phyloP scores from a whole-genome alignment of 2,329 filamentous ascomycete genomes.

The Aspergillus eucalypticola region DNA sequence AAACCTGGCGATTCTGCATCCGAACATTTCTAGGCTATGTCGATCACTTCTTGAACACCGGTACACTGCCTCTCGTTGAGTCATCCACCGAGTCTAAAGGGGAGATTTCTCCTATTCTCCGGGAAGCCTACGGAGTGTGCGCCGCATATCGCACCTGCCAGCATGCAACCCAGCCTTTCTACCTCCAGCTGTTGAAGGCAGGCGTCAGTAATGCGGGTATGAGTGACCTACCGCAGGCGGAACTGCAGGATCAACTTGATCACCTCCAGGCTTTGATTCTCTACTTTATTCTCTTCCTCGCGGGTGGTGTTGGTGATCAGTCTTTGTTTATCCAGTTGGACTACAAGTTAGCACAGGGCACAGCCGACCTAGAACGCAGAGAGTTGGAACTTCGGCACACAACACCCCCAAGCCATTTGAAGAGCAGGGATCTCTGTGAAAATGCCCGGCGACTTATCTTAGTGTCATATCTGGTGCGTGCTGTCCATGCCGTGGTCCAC shows the following conservation, averaged over 20 bases:
- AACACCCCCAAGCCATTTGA: not conserved
- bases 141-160: slow-evolving; percentile 1
- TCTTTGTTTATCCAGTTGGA: not conserved
- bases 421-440: not conserved
- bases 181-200: not conserved
- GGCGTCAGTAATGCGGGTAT: not conserved
- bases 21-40: not conserved
- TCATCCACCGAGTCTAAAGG: not conserved
- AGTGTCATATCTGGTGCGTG: slow-evolving; percentile 7
- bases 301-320: not conserved
- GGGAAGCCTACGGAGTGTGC: slow-evolving; percentile 4
- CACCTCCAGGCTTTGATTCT: not conserved
- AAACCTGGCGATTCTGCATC: slow-evolving; percentile 6
- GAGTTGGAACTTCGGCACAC: not conserved
- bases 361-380: not conserved
- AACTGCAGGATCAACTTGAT: not conserved
- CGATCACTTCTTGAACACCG: not conserved
- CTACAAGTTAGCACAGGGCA: not conserved
- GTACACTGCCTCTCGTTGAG: not conserved
- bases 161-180: not conserved
- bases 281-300: not conserved
- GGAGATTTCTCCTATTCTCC: not conserved
- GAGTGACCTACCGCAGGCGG: not conserved
- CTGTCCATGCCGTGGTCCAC: not conserved
- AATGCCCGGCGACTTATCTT: not conserved